phyloP scores from a whole-genome alignment of 2,329 filamentous ascomycete genomes.

The Aspergillus proliferans region DNA sequence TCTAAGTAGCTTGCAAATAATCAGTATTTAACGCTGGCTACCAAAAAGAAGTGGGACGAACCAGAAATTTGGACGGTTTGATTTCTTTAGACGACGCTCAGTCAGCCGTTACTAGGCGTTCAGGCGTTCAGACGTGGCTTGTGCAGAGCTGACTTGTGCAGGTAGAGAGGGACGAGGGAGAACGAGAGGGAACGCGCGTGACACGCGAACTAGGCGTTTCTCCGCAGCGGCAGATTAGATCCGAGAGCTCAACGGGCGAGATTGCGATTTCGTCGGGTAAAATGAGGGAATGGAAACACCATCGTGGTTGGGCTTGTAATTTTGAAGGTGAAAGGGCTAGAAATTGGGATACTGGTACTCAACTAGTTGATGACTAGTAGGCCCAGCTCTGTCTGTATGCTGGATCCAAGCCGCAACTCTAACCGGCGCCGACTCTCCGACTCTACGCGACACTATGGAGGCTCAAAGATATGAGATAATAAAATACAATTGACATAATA shows the following conservation, averaged over 20 bases:
- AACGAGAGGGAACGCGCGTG: conserved; percentile 17
- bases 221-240: conserved; percentile 2
- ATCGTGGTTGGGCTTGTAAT: no score
- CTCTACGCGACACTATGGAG: background rate
- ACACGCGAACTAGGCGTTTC: conserved; percentile 12
- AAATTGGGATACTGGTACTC: background rate
- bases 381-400: background rate
- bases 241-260: no score
- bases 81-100: background rate
- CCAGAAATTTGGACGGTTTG: background rate
- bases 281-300: no score
- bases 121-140: background rate
- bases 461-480: background rate
- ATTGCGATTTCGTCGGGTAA: no score
- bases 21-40: background rate
- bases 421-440: background rate
- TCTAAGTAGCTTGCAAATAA: no score
- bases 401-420: background rate
- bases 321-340: background rate
- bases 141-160: background rate
- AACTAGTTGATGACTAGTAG: background rate
- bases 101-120: background rate
- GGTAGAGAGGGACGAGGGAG: conserved; percentile 1
- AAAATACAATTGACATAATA: background rate
- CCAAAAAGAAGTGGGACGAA: background rate